phyloP scores from a whole-genome alignment of 345 rosid genomes.

The Sisymbrium irio region DNA sequence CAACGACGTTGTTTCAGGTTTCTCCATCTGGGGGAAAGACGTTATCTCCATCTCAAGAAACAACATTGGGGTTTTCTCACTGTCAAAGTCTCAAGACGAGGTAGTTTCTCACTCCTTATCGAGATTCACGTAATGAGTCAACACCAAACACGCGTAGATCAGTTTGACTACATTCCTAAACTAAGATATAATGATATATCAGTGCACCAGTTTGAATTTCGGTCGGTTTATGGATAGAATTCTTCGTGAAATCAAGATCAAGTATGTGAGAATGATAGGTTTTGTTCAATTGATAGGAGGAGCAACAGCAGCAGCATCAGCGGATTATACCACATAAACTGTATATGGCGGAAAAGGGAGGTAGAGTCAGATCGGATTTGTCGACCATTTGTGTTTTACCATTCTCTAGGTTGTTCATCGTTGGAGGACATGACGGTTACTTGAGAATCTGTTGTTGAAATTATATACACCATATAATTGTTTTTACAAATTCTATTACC shows the following conservation, averaged over 20 bases:
- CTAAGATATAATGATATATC: not conserved
- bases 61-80: slow-evolving; percentile 76
- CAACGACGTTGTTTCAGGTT: slow-evolving; percentile 70
- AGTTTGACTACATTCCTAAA: not conserved
- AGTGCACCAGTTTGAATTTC: not conserved
- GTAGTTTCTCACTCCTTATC: slow-evolving; percentile 39
- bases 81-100: slow-evolving; percentile 56
- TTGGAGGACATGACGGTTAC: slow-evolving; percentile 87
- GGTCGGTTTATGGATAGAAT: not conserved
- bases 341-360: slow-evolving; percentile 51
- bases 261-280: slow-evolving; percentile 1
- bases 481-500: not conserved
- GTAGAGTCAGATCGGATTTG: slow-evolving; percentile 56
- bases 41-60: slow-evolving; percentile 79
- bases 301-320: slow-evolving; percentile 39
- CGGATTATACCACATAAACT: slow-evolving; percentile 69
- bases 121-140: not conserved
- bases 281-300: slow-evolving; percentile 50
- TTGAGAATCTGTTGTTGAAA: slow-evolving; percentile 70
- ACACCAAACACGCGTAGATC: not conserved
- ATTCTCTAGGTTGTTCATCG: slow-evolving; percentile 70
- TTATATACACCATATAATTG: not conserved
- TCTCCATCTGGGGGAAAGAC: slow-evolving; percentile 87
- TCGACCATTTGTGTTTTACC: slow-evolving; percentile 77
- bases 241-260: not conserved